These are phyloP conservation scores for Cercospora brassicicola DNA, from an alignment of 2,329 filamentous ascomycete genomes.

Conservation along the genomic window DNA sequence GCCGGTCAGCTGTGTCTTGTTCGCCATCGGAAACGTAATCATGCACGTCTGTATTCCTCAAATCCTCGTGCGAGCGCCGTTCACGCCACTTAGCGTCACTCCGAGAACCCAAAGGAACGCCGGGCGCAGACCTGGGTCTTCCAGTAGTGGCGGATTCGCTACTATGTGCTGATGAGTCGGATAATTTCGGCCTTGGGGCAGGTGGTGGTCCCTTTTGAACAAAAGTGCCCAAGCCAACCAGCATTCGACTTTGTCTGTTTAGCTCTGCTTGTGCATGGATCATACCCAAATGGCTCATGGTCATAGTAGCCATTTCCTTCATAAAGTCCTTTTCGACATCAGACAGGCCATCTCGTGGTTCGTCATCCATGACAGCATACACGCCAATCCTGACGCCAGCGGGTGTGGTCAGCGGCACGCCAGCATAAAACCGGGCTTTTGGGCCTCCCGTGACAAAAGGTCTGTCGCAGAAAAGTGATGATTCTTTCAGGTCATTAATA, in stretches of 20 bases:
- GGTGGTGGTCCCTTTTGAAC: constrained; percentile 26
- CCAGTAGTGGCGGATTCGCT: neutral
- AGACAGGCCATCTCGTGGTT: constrained; percentile 53
- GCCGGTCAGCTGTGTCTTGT: neutral
- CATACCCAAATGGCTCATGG: constrained; percentile 63
- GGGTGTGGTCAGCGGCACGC: constrained; percentile 61
- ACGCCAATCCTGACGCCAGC: constrained; percentile 60
- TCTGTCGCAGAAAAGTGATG: constrained; percentile 26
- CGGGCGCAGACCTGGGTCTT: neutral
- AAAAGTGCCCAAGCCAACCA: constrained; percentile 54
- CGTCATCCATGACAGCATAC: constrained; percentile 59
- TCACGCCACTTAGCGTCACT: neutral
- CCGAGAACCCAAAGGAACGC: neutral
- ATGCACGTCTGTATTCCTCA: constrained; percentile 7
- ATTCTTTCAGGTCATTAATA: constrained; percentile 30
- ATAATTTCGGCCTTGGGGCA: neutral
- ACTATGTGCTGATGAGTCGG: neutral
- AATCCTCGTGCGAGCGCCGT: neutral
- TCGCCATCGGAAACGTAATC: constrained; percentile 13
- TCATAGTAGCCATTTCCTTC: constrained; percentile 55
- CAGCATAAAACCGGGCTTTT: constrained; percentile 52
- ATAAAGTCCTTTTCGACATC: constrained; percentile 55
- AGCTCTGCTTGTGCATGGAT: constrained; percentile 54
- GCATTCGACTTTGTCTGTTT: constrained; percentile 55
- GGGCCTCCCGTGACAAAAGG: constrained; percentile 30